Evolutionary conservation across 108 stramenopile genomes (phyloP).

Genomic region (Fistulifera pelliculosa): DNA sequence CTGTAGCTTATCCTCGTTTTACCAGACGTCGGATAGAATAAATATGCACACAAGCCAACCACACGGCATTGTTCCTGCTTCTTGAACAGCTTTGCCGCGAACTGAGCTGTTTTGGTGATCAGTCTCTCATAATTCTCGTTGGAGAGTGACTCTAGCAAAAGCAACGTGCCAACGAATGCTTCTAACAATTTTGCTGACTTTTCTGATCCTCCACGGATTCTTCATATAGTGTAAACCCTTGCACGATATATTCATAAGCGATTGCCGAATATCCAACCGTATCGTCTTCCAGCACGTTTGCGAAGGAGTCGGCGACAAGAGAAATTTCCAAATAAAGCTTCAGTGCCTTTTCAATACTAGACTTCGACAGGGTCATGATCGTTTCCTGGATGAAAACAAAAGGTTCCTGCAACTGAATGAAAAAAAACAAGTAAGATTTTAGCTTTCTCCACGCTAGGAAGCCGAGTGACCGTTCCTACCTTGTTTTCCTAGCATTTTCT

Average conservation of each 20-base stretch:
- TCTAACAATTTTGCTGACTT: conserved; percentile 76
- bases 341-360: conserved; percentile 64
- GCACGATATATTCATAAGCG: conserved; percentile 92
- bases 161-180: conserved; percentile 84
- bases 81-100: conserved; percentile 88
- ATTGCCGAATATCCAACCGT: conserved; percentile 48
- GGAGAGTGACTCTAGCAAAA: conserved; percentile 54
- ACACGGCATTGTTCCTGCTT: conserved; percentile 92
- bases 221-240: conserved; percentile 91
- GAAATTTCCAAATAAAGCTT: conserved; percentile 89
- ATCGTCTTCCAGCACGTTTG: conserved; percentile 2
- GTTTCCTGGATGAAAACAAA: conserved; percentile 93
- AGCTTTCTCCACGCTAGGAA: conserved; percentile 6
- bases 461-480: too few species aligned
- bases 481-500: too few species aligned
- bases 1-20: conserved; percentile 14
- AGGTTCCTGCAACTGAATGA: conserved; percentile 84
- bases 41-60: conserved; percentile 84
- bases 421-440: not conserved
- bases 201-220: conserved; percentile 78
- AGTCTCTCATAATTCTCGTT: conserved; percentile 88
- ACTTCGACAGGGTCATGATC: conserved; percentile 63
- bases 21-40: conserved; percentile 64
- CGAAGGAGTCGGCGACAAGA: conserved; percentile 66
- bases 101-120: conserved; percentile 90